phyloP scores from a whole-genome alignment of 306 rosid genomes.

The Argentina anserina region DNA sequence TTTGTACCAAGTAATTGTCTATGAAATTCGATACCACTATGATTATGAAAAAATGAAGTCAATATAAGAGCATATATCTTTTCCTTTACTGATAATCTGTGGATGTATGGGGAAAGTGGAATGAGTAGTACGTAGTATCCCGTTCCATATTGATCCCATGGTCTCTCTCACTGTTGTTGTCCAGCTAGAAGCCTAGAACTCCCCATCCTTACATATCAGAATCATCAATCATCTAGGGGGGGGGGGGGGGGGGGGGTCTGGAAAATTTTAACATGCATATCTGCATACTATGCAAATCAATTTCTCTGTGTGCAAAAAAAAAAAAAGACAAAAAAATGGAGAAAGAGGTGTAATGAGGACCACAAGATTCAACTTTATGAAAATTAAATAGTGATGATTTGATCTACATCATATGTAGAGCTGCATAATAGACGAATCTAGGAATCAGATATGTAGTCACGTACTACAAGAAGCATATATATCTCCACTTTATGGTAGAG shows the following conservation, averaged over 20 bases:
- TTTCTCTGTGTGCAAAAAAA: no score
- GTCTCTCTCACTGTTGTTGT: neutral
- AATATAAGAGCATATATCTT: neutral
- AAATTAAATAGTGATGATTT: no score
- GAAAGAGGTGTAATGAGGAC: no score
- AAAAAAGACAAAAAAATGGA: no score
- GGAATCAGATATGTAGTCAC: neutral
- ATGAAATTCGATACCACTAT: neutral
- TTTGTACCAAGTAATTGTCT: constrained; percentile 1
- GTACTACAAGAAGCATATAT: neutral
- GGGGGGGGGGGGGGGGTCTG: no score
- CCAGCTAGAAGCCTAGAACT: neutral
- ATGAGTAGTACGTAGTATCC: neutral
- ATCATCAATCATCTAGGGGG: neutral
- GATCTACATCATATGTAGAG: no score
- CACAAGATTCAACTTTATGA: no score
- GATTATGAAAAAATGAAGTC: neutral
- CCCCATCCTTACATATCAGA: neutral
- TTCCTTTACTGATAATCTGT: neutral
- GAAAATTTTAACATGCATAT: no score
- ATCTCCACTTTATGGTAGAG: neutral
- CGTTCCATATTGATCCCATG: neutral
- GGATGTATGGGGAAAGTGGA: neutral
- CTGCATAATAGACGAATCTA: no score
- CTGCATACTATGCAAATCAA: no score